Base-by-base conservation (phyloP, 345 rosid species). In the Toxicodendron radicans region DNA sequence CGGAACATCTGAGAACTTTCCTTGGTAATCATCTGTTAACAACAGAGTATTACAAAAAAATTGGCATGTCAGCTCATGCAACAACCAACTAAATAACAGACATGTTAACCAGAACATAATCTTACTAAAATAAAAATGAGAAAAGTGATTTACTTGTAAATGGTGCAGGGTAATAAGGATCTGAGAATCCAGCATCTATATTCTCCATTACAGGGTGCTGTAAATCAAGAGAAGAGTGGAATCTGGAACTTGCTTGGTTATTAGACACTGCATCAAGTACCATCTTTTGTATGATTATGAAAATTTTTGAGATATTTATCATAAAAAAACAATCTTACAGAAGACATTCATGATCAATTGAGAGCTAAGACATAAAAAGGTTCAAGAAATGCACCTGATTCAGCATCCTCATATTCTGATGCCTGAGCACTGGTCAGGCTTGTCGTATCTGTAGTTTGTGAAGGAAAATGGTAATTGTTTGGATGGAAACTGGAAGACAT, bases 391-490 rank as follows among this genome's bases (percentile, higher is more conserved):
- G 58, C 70, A 89, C 99, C 97, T 86, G 99, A 92, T 82, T 95
- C 94, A 53, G 85, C 92, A 78, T 95, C 97, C 78, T 86, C 97
- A 78, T 81, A 83, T 79, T 89, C 95, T 45, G 95, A 86, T 51
- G 91, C 84, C 21, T 84, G 92, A 81, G 84, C 80, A 70, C 89
- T 86, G 78, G 73, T 88, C 75, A 83, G 81, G 81, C 92, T 90
- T 73, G 85, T 79, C 45, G 93, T 81, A 77, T 89, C 93, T 7
- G 86, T 87, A 33, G 90, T 79, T 72, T 84, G 89, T 58, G 97
- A 82, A 72, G 79, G 85, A 75, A 79, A 71, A 52, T 71, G 85
- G 73, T 79, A 73, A 77, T 79, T 79, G 70, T 75, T 79, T 67
- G 82, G 87, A 75, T 59, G 83, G 66, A 82, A 78, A 82, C 81